phyloP scores from a whole-genome alignment of 192 early-diverging fungal species.

The Powellomyces hirtus region DNA sequence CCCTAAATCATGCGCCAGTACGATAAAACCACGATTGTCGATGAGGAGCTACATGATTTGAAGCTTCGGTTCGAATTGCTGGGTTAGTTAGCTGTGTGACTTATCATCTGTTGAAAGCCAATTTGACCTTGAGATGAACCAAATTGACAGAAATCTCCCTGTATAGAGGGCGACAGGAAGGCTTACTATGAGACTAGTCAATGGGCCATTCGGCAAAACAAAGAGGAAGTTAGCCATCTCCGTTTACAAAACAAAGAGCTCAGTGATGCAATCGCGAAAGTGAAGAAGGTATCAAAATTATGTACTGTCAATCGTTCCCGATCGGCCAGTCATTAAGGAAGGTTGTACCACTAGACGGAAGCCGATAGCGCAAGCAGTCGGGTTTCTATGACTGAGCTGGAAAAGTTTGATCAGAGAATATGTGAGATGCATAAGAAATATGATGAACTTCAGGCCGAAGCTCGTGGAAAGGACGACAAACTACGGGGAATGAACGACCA shows the following conservation, averaged over 20 bases:
- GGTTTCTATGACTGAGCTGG: slow-evolving; percentile 51
- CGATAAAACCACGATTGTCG: slow-evolving; percentile 40
- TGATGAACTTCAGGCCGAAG: slow-evolving; percentile 58
- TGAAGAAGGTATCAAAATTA: slow-evolving; percentile 57
- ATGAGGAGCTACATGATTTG: slow-evolving; percentile 63
- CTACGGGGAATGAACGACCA: slow-evolving; percentile 46
- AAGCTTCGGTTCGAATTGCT: slow-evolving; percentile 64
- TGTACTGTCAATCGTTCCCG: no score
- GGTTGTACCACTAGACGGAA: no score
- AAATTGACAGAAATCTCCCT: neutral
- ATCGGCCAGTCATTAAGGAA: no score
- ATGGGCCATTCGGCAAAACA: slow-evolving; percentile 62
- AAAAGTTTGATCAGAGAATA: slow-evolving; percentile 58
- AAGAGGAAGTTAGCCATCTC: slow-evolving; percentile 56
- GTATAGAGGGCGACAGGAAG: slow-evolving; percentile 61
- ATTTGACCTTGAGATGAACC: neutral
- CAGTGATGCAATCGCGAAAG: slow-evolving; percentile 49
- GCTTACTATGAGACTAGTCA: slow-evolving; percentile 65
- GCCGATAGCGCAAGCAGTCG: slow-evolving; percentile 37
- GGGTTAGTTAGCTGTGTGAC: slow-evolving; percentile 28
- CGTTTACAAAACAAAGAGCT: slow-evolving; percentile 54
- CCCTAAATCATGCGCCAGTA: slow-evolving; percentile 29
- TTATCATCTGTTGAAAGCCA: neutral
- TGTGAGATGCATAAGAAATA: slow-evolving; percentile 60
- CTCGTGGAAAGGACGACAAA: slow-evolving; percentile 43